These are phyloP conservation scores for Saccharomycopsis oosterbeekiorum DNA, from an alignment of 805 yeast species.

Conservation along the genomic window DNA sequence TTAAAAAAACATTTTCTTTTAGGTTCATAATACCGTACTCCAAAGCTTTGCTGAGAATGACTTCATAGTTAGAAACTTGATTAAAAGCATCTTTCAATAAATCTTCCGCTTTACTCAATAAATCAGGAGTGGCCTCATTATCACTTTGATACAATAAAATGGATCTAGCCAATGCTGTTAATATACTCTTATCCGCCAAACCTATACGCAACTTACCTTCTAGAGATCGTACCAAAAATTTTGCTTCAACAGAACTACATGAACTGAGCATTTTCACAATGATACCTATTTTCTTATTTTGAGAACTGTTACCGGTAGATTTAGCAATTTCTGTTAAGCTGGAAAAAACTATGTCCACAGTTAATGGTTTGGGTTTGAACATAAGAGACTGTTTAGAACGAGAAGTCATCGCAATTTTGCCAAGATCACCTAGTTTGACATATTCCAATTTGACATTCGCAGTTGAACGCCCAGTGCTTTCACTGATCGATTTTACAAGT, in stretches of 20 bases:
- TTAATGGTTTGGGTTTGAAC: conserved; percentile 83
- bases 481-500: conserved; percentile 78
- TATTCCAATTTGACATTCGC: conserved; percentile 65
- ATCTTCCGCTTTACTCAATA: conserved; percentile 59
- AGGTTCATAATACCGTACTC: conserved; percentile 59
- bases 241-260: conserved; percentile 80
- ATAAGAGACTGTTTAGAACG: conserved; percentile 81
- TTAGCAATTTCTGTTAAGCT: conserved; percentile 70
- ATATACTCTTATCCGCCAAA: conserved; percentile 86
- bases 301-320: conserved; percentile 73
- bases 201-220: conserved; percentile 93
- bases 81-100: conserved; percentile 77
- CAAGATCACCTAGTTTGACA: conserved; percentile 79
- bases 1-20: conserved; percentile 57
- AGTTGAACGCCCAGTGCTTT: conserved; percentile 75
- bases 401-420: conserved; percentile 76
- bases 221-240: conserved; percentile 76
- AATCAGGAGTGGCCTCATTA: conserved; percentile 31
- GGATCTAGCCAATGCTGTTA: conserved; percentile 78
- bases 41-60: conserved; percentile 57
- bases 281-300: conserved; percentile 61
- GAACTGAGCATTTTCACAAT: conserved; percentile 81
- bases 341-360: conserved; percentile 62
- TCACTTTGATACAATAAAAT: conserved; percentile 50
- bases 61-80: conserved; percentile 83